Conservation (phyloP, 1,139 yeast species). For the Yamadazyma sp. region DNA sequence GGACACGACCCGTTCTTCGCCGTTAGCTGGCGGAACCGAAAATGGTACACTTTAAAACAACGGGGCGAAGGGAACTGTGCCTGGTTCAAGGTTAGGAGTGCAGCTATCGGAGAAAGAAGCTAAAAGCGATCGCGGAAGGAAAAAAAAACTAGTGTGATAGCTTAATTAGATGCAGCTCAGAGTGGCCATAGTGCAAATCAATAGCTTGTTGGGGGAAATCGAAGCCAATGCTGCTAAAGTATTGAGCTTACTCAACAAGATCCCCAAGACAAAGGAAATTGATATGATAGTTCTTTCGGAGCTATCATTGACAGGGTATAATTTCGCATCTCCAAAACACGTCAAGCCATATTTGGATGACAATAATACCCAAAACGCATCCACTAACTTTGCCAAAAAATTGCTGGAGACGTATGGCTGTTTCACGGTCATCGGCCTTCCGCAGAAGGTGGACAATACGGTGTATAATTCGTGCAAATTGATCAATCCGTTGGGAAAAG, state of each 20-base stretch:
- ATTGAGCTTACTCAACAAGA: constrained; percentile 31
- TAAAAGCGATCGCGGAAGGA: too few relatives aligned
- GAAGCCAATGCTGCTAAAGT: constrained; percentile 56
- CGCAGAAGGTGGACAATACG: constrained; percentile 46
- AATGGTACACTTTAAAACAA: too few relatives aligned
- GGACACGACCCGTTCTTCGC: too few relatives aligned
- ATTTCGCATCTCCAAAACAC: constrained; percentile 52
- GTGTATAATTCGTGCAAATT: constrained; percentile 76
- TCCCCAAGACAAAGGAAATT: constrained; percentile 22
- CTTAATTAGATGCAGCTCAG: constrained; percentile 27
- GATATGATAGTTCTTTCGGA: constrained; percentile 81
- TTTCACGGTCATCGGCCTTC: constrained; percentile 80
- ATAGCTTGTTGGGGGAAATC: constrained; percentile 62
- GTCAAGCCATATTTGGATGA: constrained; percentile 62
- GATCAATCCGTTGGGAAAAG: constrained; percentile 56
- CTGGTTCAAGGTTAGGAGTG: too few relatives aligned
- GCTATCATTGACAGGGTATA: constrained; percentile 83
- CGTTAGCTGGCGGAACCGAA: not conserved
- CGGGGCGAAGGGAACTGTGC: too few relatives aligned
- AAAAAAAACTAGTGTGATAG: not conserved
- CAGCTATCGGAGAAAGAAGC: too few relatives aligned
- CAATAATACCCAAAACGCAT: constrained; percentile 18
- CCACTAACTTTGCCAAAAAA: constrained; percentile 57
- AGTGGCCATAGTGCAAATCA: constrained; percentile 69
- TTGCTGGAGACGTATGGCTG: constrained; percentile 55